Evolutionary conservation across 495 filamentous ascomycete species (phyloP).

Genomic region (Penicillium nucicola): DNA sequence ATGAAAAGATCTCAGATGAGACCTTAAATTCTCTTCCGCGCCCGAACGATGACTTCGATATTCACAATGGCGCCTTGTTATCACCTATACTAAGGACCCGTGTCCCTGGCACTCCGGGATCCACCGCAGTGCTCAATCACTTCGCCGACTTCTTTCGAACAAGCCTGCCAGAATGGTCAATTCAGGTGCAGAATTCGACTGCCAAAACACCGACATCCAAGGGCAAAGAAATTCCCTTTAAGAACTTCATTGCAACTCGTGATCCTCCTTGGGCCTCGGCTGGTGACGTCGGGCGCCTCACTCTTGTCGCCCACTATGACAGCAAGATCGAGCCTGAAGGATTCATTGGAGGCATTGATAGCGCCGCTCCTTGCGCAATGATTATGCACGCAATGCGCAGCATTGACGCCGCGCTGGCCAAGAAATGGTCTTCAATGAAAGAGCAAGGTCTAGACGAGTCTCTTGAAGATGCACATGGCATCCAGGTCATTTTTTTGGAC

Average conservation of each 20-base stretch:
- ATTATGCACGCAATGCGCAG: conserved; percentile 80
- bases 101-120: conserved; percentile 81
- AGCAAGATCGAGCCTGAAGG: conserved; percentile 76
- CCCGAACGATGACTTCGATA: conserved; percentile 76
- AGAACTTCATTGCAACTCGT: conserved; percentile 81
- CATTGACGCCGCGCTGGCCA: conserved; percentile 72
- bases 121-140: conserved; percentile 71
- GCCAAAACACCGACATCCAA: conserved; percentile 72
- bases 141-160: conserved; percentile 75
- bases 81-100: conserved; percentile 86
- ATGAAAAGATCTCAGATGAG: conserved; percentile 69
- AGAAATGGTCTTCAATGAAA: conserved; percentile 74
- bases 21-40: conserved; percentile 65
- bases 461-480: conserved; percentile 69
- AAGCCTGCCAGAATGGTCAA: conserved; percentile 71
- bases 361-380: conserved; percentile 89
- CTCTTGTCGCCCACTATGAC: conserved; percentile 93
- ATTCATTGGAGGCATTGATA: conserved; percentile 93
- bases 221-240: conserved; percentile 69
- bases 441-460: conserved; percentile 47
- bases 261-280: conserved; percentile 77
- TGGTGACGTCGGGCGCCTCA: conserved; percentile 76
- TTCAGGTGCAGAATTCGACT: conserved; percentile 84
- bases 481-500: conserved; percentile 89
- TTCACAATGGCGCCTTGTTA: conserved; percentile 69